phyloP scores from a whole-genome alignment of 2,329 filamentous ascomycete species.

The Colletotrichum tofieldiae region DNA sequence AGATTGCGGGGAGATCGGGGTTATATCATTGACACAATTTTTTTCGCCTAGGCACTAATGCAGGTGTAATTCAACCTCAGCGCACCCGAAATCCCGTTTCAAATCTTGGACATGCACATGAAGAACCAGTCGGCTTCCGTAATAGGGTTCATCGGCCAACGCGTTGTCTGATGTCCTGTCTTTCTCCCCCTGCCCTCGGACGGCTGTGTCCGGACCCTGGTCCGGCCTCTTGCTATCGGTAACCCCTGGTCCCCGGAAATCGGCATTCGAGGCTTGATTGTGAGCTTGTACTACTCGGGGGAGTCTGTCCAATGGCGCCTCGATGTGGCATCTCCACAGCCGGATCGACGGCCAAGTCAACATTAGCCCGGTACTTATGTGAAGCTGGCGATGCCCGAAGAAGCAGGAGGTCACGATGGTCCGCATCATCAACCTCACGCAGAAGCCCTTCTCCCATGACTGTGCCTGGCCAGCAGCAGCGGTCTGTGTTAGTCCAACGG shows the following conservation, averaged over 20 bases:
- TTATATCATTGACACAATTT: background rate
- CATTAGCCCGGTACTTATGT: constrained; percentile 26
- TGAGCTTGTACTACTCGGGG: background rate
- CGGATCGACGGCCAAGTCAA: constrained; percentile 15
- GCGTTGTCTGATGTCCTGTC: constrained; percentile 17
- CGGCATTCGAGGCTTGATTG: constrained; percentile 24
- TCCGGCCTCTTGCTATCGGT: background rate
- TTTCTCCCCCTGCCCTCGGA: background rate
- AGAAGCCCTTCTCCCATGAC: background rate
- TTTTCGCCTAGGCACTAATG: constrained; percentile 23
- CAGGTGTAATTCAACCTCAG: constrained; percentile 36
- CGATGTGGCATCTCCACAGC: constrained; percentile 3
- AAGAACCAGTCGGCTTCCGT: background rate
- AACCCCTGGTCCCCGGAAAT: constrained; percentile 8
- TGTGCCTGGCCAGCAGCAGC: constrained; percentile 5
- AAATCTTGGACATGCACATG: constrained; percentile 14
- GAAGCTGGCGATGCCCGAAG: constrained; percentile 38
- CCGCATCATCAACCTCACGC: constrained; percentile 17
- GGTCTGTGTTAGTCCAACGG: background rate
- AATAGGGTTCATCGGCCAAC: background rate
- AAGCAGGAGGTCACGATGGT: constrained; percentile 34
- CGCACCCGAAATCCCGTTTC: constrained; percentile 10
- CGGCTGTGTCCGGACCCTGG: background rate
- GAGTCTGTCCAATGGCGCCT: constrained; percentile 16
- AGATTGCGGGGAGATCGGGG: constrained; percentile 27